Percentiles rank a stretch among this genome's conserved stretches.
Conservation (phyloP, 2,329 filamentous ascomycete species). For the Hymenoscyphus fraxineus region DNA sequence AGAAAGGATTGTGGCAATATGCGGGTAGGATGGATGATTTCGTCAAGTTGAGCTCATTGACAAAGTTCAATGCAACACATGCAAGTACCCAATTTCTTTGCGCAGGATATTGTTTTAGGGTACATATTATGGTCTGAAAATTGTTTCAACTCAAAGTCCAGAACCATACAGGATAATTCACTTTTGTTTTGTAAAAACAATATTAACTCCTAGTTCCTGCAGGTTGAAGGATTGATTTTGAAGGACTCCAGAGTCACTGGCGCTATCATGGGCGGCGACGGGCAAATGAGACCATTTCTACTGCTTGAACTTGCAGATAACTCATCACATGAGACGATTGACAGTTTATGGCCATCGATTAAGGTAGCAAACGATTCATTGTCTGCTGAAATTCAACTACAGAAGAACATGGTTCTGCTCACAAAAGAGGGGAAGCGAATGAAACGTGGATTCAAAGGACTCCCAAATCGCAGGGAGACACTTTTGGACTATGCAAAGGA, state of each 20-base stretch:
- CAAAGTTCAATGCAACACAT: constrained; percentile 2
- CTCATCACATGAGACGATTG: background rate
- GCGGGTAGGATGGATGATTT: constrained; percentile 14
- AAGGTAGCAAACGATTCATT: background rate
- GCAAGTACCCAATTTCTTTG: background rate
- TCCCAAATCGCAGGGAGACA: background rate
- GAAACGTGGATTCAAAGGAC: background rate
- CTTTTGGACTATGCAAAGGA: background rate
- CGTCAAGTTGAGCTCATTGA: constrained; percentile 8
- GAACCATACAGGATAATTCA: too few relatives aligned
- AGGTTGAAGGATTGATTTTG: constrained; percentile 3
- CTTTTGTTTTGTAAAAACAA: background rate
- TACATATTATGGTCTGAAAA: background rate
- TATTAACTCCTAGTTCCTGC: background rate
- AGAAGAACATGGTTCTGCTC: constrained; percentile 5
- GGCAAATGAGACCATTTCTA: background rate
- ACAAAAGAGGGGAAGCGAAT: background rate
- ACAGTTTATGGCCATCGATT: background rate
- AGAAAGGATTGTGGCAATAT: constrained; percentile 12
- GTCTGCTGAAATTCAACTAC: background rate
- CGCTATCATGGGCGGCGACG: constrained; percentile 7
- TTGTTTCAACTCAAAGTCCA: background rate
- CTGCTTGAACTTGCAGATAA: background rate
- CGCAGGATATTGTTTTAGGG: background rate
- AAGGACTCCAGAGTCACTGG: constrained; percentile 3